Conservation (phyloP, 2,329 filamentous ascomycete species). For the Fusarium compactum region DNA sequence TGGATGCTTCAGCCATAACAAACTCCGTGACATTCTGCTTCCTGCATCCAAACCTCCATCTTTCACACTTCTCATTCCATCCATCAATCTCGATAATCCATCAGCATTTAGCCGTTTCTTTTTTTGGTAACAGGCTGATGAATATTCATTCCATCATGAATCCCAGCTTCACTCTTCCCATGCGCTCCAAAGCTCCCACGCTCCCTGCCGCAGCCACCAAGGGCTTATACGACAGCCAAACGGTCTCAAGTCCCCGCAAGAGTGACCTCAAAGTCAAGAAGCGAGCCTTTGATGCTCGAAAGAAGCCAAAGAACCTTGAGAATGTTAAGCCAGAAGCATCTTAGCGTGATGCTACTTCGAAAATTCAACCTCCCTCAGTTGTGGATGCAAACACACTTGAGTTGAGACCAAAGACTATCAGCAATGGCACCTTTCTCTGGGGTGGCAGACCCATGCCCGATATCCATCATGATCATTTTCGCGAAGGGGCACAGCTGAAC, state of each 20-base stretch:
- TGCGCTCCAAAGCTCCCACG: constrained; percentile 17
- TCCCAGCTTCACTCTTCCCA: constrained; percentile 29
- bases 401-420: constrained; percentile 24
- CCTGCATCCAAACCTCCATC: neutral
- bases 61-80: neutral
- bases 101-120: neutral
- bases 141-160: constrained; percentile 34
- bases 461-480: constrained; percentile 1
- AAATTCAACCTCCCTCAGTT: constrained; percentile 3
- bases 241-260: constrained; percentile 5
- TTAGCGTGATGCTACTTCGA: constrained; percentile 10
- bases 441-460: constrained; percentile 8
- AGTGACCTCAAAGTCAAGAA: constrained; percentile 8
- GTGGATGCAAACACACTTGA: constrained; percentile 22
- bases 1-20: neutral
- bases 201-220: neutral
- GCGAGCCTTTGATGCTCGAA: constrained; percentile 7
- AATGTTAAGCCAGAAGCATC: constrained; percentile 17
- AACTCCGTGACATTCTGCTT: neutral
- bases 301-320: constrained; percentile 13
- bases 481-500: constrained; percentile 27
- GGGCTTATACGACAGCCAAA: constrained; percentile 2
- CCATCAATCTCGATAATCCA: neutral
- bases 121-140: neutral
- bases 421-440: constrained; percentile 25